A percentile compares a stretch with the other conserved stretches of the same genome.
phyloP scores from a whole-genome alignment of 2,329 filamentous ascomycete genomes.

The Fusarium graminum region DNA sequence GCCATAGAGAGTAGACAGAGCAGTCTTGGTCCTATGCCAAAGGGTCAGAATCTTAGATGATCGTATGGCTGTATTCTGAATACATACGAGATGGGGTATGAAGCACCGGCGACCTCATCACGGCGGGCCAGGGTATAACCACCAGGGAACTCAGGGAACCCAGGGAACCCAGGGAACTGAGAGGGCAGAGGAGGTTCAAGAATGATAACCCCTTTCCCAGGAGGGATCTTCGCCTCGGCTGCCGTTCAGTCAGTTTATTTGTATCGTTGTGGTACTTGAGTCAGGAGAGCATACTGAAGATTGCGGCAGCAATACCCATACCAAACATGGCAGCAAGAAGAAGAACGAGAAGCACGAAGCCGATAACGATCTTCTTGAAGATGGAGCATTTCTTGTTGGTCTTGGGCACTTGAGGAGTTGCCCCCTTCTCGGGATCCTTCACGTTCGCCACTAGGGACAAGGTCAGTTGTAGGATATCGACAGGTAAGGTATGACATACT shows the following conservation, averaged over 20 bases:
- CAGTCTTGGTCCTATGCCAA: slow-evolving; percentile 51
- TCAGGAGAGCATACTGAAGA: slow-evolving; percentile 43
- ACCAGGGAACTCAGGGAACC: neutral
- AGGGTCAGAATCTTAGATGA: slow-evolving; percentile 18
- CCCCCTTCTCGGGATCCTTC: slow-evolving; percentile 48
- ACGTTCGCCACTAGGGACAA: slow-evolving; percentile 45
- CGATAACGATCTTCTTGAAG: slow-evolving; percentile 32
- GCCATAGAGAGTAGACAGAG: slow-evolving; percentile 53
- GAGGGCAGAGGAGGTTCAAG: neutral
- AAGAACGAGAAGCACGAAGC: slow-evolving; percentile 19
- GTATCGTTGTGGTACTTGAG: neutral
- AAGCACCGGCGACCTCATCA: slow-evolving; percentile 36
- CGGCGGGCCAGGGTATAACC: slow-evolving; percentile 30
- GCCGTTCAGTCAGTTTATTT: slow-evolving; percentile 17
- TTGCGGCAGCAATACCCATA: slow-evolving; percentile 48
- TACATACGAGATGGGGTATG: slow-evolving; percentile 55
- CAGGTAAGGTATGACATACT: slow-evolving; percentile 26
- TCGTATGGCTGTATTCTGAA: neutral
- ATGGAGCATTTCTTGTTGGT: slow-evolving; percentile 14
- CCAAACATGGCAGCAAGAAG: slow-evolving; percentile 48
- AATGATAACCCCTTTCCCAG: neutral
- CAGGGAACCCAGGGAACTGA: neutral
- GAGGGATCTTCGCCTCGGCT: slow-evolving; percentile 15
- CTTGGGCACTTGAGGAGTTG: slow-evolving; percentile 17
- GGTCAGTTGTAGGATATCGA: slow-evolving; percentile 30